Percentiles rank a stretch among this genome's conserved stretches.
Conservation (phyloP, 23 red algal species). For the Gracilaria vermiculophylla region DNA sequence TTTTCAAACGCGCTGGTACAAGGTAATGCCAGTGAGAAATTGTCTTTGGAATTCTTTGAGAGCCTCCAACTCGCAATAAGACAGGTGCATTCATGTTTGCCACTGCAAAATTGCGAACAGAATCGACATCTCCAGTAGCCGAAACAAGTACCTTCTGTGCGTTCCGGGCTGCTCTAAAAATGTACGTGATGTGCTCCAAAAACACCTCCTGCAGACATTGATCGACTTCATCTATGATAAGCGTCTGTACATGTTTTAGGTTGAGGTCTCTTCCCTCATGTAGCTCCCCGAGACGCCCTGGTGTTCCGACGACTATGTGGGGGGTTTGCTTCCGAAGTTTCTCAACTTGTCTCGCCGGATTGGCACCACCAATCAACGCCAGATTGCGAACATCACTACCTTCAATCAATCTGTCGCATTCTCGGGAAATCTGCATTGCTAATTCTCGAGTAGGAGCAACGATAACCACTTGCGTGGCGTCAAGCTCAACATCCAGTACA, state of each 20-base stretch:
- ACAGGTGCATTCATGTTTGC: slow-evolving; percentile 30
- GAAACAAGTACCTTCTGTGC: slow-evolving; percentile 79
- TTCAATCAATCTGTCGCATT: slow-evolving; percentile 54
- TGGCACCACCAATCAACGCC: slow-evolving; percentile 90
- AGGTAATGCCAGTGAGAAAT: slow-evolving; percentile 69
- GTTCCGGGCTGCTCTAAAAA: neutral
- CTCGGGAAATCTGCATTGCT: slow-evolving; percentile 80
- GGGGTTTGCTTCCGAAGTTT: slow-evolving; percentile 64
- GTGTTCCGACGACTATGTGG: slow-evolving; percentile 87
- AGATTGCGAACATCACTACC: slow-evolving; percentile 46
- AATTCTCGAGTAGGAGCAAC: slow-evolving; percentile 89
- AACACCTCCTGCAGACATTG: slow-evolving; percentile 56
- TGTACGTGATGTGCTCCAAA: slow-evolving; percentile 20
- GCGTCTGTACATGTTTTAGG: neutral
- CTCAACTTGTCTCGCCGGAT: slow-evolving; percentile 75
- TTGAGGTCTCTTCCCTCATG: slow-evolving; percentile 27
- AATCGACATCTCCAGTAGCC: slow-evolving; percentile 65
- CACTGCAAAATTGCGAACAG: slow-evolving; percentile 59
- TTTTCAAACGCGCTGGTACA: slow-evolving; percentile 64
- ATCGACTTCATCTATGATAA: slow-evolving; percentile 91
- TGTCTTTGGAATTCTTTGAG: slow-evolving; percentile 55
- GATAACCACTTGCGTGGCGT: slow-evolving; percentile 39
- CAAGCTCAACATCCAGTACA: slow-evolving; percentile 25
- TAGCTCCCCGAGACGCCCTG: slow-evolving; percentile 77
- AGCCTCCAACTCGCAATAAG: slow-evolving; percentile 64